These are phyloP conservation scores for Saccharomyces mikatae DNA, from an alignment of 805 yeast genomes.

Conservation along the genomic window DNA sequence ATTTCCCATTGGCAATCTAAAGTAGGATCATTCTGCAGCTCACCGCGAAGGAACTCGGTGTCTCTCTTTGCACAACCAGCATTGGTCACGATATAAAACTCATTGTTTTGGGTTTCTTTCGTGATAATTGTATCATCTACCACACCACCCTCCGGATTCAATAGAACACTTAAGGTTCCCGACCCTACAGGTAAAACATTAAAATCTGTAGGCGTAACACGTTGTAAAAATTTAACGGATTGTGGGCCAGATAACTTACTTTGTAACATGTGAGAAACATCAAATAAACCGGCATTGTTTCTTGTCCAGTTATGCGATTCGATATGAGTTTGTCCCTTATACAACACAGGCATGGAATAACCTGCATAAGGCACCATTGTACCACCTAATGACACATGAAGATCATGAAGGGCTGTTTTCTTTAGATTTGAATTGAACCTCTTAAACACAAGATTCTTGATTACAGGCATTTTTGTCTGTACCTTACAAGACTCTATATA, in stretches of 20 bases:
- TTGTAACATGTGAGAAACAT: constrained; percentile 96
- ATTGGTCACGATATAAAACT: constrained; percentile 83
- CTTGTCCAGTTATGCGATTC: constrained; percentile 96
- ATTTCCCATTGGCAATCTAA: constrained; percentile 34
- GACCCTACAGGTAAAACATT: constrained; percentile 44
- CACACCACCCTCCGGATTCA: constrained; percentile 70
- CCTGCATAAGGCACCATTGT: constrained; percentile 96
- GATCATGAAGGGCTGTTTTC: constrained; percentile 73
- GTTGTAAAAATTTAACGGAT: constrained; percentile 60
- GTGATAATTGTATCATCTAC: constrained; percentile 91
- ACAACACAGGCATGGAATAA: constrained; percentile 89
- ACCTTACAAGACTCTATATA: not conserved
- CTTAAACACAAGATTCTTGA: constrained; percentile 5
- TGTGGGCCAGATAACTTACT: constrained; percentile 68
- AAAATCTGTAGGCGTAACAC: constrained; percentile 83
- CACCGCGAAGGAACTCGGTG: constrained; percentile 49
- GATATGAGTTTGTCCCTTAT: constrained; percentile 75
- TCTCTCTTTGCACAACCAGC: constrained; percentile 92
- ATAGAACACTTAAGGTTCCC: constrained; percentile 71
- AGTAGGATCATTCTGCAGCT: constrained; percentile 19
- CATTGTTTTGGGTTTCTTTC: constrained; percentile 51
- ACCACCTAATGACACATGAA: constrained; percentile 72
- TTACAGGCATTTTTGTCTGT: not conserved
- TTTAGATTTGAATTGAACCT: constrained; percentile 33
- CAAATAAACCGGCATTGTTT: constrained; percentile 79